Base-by-base conservation (phyloP, 208 protist genomes). In the Acanthamoeba sp. region DNA sequence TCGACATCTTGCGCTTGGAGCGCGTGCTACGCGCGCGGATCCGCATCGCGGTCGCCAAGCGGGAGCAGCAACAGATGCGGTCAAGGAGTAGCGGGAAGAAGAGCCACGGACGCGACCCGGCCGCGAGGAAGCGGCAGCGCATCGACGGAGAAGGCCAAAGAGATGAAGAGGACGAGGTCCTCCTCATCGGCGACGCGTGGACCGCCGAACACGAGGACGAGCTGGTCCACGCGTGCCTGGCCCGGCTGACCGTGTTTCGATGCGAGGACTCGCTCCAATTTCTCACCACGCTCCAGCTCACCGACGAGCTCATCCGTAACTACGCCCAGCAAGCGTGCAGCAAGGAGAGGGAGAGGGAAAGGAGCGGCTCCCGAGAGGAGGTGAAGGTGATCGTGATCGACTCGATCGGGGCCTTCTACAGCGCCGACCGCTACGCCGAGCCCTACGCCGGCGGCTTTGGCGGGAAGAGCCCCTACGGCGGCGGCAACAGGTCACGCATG, bases 241-340 rank as follows among this genome's bases (percentile, higher is more conserved):
- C 18, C 20, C 73, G 73, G 10, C 27, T 84, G 73, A 84, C 73
- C 38, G 73, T 84, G 18, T 52, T 55, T 52, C 73, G 42, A 18
- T 84, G 73, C 36, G 73, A 84, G 73, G 73, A 84, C n/a, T 84
- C 73, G 34, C 73, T 84, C 24, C 73, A 84, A 38, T 84, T 84
- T 22, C 73, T 84, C 18, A 52, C 73, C 18, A 55, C 73, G 42
- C 73, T 84, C 9, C 73, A 84, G 73, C 12, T 84, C 24, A 84
- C 73, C 18, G 73, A 84, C 73, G 73, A 84, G 42, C 38, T 84
- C 40, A 84, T 84, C 24, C 73, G 73, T 32, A 84, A 12, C 40
- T 52, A 66, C n/a, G 20, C 4, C 59, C 59, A 24, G 40, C 69
- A 80, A 80, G 69, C 20, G 10, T 12, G 64, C 64, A 12, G 45